Percentiles rank a stretch among this genome's conserved stretches.
These are phyloP conservation scores for Eimeria tenella DNA, from an alignment of 169 alveolate species.

Conservation along the genomic window DNA sequence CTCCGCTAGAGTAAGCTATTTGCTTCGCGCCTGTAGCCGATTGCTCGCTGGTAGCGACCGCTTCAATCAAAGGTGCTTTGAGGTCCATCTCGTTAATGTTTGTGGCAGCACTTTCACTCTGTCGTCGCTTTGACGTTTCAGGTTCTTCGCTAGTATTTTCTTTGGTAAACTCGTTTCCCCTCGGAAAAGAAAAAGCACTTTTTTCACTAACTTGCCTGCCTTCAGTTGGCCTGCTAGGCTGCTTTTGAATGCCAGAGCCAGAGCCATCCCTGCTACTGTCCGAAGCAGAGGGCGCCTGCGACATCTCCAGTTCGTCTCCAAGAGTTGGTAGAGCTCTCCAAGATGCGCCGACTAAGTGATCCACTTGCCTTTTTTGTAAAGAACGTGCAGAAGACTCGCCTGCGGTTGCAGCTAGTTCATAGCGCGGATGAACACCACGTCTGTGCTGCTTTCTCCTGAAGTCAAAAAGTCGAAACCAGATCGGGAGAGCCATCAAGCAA, in stretches of 20 bases:
- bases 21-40: not conserved
- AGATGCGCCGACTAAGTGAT: not conserved
- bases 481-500: not conserved
- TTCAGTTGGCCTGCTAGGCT: not conserved
- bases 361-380: not conserved
- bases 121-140: not conserved
- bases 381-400: constrained; percentile 40
- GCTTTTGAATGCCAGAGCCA: not conserved
- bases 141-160: not conserved
- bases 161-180: too few relatives aligned
- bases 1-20: not conserved
- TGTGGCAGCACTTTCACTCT: not conserved
- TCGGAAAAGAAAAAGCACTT: too few relatives aligned
- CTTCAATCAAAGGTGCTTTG: not conserved
- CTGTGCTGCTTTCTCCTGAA: constrained; percentile 62
- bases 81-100: not conserved
- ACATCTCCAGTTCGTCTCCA: constrained; percentile 66
- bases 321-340: constrained; percentile 41
- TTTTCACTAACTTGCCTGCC: not conserved
- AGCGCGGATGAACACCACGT: constrained; percentile 62
- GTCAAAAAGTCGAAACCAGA: not conserved
- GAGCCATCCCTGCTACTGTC: not conserved
- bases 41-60: constrained; percentile 21
- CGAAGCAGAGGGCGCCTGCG: not conserved
- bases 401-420: constrained; percentile 37